Evolutionary conservation across 441 rosid species (phyloP).

Genomic region (Geranium incanum): DNA sequence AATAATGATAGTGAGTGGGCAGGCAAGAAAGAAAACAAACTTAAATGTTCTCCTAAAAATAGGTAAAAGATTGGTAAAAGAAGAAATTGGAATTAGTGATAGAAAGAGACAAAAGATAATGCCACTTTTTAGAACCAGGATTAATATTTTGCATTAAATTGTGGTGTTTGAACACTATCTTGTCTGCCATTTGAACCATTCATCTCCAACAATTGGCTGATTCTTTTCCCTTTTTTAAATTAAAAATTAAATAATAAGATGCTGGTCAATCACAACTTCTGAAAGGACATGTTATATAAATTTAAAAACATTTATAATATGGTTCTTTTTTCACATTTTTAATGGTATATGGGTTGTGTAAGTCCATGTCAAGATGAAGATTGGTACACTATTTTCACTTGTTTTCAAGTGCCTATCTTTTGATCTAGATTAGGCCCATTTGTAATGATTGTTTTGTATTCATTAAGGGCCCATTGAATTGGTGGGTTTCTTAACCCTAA

Average conservation of each 20-base stretch:
- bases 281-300: no score
- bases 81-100: slow-evolving; percentile 9
- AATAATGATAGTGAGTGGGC: neutral
- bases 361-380: neutral
- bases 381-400: neutral
- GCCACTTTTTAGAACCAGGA: neutral
- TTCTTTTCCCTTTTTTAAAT: neutral
- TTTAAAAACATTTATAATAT: no score
- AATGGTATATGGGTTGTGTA: neutral
- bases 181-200: slow-evolving; percentile 21
- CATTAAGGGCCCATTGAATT: neutral
- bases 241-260: neutral
- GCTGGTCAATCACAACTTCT: slow-evolving; percentile 13
- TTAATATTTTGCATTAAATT: slow-evolving; percentile 1
- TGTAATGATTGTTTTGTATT: neutral
- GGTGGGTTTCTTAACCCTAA: neutral
- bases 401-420: neutral
- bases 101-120: slow-evolving; percentile 10
- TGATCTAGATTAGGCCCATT: slow-evolving; percentile 2
- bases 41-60: slow-evolving; percentile 7
- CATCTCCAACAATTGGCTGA: slow-evolving; percentile 5
- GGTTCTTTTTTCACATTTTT: neutral
- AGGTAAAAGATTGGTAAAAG: slow-evolving; percentile 8
- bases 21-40: slow-evolving; percentile 11
- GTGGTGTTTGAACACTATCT: slow-evolving; percentile 22